Evolutionary conservation across 1,139 yeast species (phyloP), one percentile per base, ranked within the genome.

Genomic region (Hemisphaericaspora xylanilytica): DNA sequence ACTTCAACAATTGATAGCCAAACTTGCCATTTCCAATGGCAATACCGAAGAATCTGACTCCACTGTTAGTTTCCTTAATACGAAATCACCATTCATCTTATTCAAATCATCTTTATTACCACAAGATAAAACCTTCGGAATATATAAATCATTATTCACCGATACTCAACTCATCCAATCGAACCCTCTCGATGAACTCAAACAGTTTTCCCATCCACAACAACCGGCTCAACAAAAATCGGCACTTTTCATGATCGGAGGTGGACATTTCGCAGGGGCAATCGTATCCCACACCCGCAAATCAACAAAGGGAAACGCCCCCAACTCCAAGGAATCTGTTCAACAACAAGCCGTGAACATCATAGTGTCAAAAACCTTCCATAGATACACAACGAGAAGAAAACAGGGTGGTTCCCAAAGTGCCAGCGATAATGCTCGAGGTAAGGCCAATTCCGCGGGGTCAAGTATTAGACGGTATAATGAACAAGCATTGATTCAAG

Each of bases 261-360:
- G 98, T 35, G 99, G 98, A 30, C 97, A 94, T 63, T 94, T 92
- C 67, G 96, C 97, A 0, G 98, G 95, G 10, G 97, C 96, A 0
- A 84, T 92, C 32, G 72, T 94, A 10, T 80, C 89, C 2, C 97
- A 90, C 55, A 68, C 68, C 32, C 81, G 80, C 16, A 71, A 67
- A 46, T 67, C 68, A 29, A 71, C 76, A 3, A 75, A 76, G 49
- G 85, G 89, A 42, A 61, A 76, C 47, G 67, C 68, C 17, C 69
- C 73, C 5, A 69, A 70, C 24, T 59, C 67, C 6, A 68, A 68
- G 36, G 73, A 64, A 32, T 52, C 65, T 5, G 48, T 72, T 3
- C 68, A 74, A 36, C 79, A 77, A 40, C 88, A 83, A 52, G 68
- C 78, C 2, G 88, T 85, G 2, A 75, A 81, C 26, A 61, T 90